Conservation (phyloP, 176 grass and related monocot species). For the Luzula sylvatica region DNA sequence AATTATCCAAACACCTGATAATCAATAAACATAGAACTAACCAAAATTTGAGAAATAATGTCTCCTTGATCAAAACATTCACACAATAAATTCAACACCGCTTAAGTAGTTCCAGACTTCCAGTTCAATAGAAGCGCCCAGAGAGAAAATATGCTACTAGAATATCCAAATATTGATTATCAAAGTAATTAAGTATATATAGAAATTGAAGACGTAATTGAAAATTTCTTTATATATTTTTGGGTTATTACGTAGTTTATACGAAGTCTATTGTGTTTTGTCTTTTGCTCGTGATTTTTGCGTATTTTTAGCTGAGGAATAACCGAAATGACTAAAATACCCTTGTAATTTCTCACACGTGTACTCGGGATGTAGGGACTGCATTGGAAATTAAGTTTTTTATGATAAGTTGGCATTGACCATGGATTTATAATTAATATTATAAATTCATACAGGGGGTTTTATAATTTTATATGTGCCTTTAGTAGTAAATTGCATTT, state of each 20-base stretch:
- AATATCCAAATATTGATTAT: constrained; percentile 28
- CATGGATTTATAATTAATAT: no score
- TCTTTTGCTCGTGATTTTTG: background rate
- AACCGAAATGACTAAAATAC: constrained; percentile 10
- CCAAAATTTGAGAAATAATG: constrained; percentile 18
- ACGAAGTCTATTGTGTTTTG: background rate
- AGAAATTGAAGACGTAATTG: constrained; percentile 17
- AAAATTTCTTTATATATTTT: background rate
- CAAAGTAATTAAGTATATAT: constrained; percentile 10
- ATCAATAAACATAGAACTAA: constrained; percentile 10
- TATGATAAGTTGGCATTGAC: no score
- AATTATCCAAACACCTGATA: constrained; percentile 1
- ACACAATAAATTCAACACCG: constrained; percentile 23
- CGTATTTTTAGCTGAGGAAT: constrained; percentile 8
- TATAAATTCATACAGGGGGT: no score
- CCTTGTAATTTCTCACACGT: background rate
- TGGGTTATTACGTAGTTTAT: background rate
- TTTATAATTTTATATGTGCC: no score
- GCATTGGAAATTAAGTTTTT: no score
- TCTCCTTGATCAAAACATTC: constrained; percentile 27
- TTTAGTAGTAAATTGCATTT: no score
- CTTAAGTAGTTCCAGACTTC: constrained; percentile 29
- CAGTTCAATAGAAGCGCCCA: constrained; percentile 6
- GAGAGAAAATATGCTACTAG: constrained; percentile 24
- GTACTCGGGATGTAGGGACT: no score